These are phyloP conservation scores for Metschnikowia peoriensis DNA, from an alignment of 805 yeast genomes.

Conservation along the genomic window DNA sequence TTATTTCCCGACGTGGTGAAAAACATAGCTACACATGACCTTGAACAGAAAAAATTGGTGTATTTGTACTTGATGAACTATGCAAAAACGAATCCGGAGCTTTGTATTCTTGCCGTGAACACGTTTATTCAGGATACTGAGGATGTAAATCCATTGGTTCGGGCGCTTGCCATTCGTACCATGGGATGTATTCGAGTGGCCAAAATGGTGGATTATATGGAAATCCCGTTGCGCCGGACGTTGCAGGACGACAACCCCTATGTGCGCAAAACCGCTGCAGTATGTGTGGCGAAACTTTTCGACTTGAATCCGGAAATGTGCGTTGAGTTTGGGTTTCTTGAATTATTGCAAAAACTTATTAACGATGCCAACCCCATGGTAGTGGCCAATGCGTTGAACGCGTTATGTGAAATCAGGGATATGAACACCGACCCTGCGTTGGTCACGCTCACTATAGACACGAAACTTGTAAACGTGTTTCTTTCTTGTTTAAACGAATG, in stretches of 20 bases:
- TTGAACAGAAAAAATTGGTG: constrained; percentile 95
- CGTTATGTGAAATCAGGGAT: constrained; percentile 79
- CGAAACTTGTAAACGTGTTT: constrained; percentile 54
- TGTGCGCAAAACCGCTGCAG: constrained; percentile 96
- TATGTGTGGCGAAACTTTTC: constrained; percentile 92
- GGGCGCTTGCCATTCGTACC: constrained; percentile 95
- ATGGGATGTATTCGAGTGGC: constrained; percentile 98
- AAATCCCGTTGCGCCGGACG: constrained; percentile 82
- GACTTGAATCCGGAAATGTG: constrained; percentile 81
- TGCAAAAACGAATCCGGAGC: constrained; percentile 94
- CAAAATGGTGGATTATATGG: constrained; percentile 93
- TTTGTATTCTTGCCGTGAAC: constrained; percentile 93
- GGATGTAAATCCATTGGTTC: constrained; percentile 92
- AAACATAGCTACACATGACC: constrained; percentile 93
- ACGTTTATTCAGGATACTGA: constrained; percentile 94
- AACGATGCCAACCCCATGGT: constrained; percentile 96
- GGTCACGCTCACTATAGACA: constrained; percentile 37
- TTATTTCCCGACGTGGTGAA: constrained; percentile 94
- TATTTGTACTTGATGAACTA: constrained; percentile 94
- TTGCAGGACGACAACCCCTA: constrained; percentile 92
- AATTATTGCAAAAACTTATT: constrained; percentile 60
- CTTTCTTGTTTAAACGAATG: constrained; percentile 90
- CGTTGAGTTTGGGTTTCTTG: constrained; percentile 82
- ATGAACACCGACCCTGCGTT: constrained; percentile 51
- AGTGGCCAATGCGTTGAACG: constrained; percentile 87